These are phyloP conservation scores for Alternaria sp. DNA, from an alignment of 2,329 filamentous ascomycete genomes.

Conservation along the genomic window DNA sequence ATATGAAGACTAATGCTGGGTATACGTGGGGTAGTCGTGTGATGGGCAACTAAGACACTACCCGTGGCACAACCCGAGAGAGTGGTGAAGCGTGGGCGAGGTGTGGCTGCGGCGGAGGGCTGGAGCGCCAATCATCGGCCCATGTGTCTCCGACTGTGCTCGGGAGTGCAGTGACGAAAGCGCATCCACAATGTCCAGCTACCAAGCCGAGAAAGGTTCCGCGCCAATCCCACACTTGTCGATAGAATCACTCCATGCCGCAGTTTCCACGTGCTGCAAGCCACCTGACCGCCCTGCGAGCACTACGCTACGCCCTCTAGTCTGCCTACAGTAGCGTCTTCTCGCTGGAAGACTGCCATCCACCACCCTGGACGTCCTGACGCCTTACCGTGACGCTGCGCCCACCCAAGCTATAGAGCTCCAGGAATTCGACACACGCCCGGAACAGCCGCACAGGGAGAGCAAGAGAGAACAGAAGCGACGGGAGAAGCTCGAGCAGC, in stretches of 20 bases:
- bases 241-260: conserved; percentile 5
- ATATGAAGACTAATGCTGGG: neutral
- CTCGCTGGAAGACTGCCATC: conserved; percentile 1
- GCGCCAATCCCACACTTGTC: conserved; percentile 20
- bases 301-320: conserved; percentile 15
- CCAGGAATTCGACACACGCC: conserved; percentile 32
- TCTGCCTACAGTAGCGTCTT: conserved; percentile 12
- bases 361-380: conserved; percentile 38
- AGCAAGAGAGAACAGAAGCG: conserved; percentile 56
- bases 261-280: conserved; percentile 16
- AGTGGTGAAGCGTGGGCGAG: neutral
- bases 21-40: neutral
- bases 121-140: conserved; percentile 16
- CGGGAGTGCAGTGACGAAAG: conserved; percentile 14
- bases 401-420: conserved; percentile 43
- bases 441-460: conserved; percentile 23
- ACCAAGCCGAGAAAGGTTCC: conserved; percentile 8
- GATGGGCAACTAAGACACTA: neutral
- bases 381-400: conserved; percentile 28
- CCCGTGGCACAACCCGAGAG: neutral
- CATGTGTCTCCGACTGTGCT: conserved; percentile 8
- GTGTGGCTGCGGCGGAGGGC: neutral
- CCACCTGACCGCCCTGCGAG: conserved; percentile 17
- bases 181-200: conserved; percentile 9
- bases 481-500: conserved; percentile 72